phyloP scores from a whole-genome alignment of 2,329 filamentous ascomycete species.

The Aspergillus sclerotialis region DNA sequence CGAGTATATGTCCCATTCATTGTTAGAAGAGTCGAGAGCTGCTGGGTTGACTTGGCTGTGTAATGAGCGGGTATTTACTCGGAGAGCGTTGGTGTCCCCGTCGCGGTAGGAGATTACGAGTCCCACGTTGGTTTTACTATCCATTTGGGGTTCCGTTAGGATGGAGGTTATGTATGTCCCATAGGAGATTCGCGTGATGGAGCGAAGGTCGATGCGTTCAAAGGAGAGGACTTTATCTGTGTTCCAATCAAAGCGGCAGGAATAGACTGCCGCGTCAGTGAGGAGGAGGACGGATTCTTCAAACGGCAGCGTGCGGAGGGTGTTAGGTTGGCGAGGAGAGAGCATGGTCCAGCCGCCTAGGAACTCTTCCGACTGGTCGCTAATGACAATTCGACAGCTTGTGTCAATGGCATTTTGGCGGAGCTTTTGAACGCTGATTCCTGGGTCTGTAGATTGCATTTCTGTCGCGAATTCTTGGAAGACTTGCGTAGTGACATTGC shows the following conservation, averaged over 20 bases:
- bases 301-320: constrained; percentile 63
- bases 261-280: constrained; percentile 77
- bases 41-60: constrained; percentile 48
- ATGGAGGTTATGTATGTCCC: constrained; percentile 90
- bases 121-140: constrained; percentile 75
- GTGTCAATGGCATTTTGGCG: constrained; percentile 85
- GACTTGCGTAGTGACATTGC: constrained; percentile 74
- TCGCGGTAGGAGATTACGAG: constrained; percentile 72
- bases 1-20: constrained; percentile 37
- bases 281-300: constrained; percentile 84
- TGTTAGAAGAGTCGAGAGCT: constrained; percentile 16
- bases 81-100: constrained; percentile 61
- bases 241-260: constrained; percentile 89
- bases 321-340: constrained; percentile 65
- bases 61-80: constrained; percentile 80
- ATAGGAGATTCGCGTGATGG: constrained; percentile 64
- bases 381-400: constrained; percentile 77
- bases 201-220: constrained; percentile 72
- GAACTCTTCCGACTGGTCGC: constrained; percentile 75
- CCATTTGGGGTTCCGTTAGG: constrained; percentile 66
- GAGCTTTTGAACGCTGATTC: constrained; percentile 76
- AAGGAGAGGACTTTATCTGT: constrained; percentile 91
- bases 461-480: constrained; percentile 93
- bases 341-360: constrained; percentile 84
- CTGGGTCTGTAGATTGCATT: constrained; percentile 89